These are phyloP conservation scores for Fusarium keratoplasticum DNA, from an alignment of 2,329 filamentous ascomycete species.

Conservation along the genomic window DNA sequence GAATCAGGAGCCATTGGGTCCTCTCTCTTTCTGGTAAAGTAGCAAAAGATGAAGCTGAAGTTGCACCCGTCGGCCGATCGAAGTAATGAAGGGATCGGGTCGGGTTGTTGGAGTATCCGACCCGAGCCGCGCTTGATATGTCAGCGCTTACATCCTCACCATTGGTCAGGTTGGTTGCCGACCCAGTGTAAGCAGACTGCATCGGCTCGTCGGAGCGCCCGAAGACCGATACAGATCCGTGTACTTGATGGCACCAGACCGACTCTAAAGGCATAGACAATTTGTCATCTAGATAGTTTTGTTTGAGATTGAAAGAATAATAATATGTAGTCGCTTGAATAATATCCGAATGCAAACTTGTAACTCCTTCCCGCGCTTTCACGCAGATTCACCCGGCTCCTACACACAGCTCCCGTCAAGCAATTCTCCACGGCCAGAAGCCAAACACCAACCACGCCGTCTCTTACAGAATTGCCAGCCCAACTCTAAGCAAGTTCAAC, in stretches of 20 bases:
- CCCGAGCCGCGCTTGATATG: not conserved
- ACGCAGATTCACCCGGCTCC: not conserved
- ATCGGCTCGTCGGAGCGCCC: not conserved
- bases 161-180: not conserved
- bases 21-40: not conserved
- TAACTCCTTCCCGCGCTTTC: not conserved
- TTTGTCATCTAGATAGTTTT: not conserved
- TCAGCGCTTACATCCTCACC: not conserved
- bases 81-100: not conserved
- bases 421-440: not conserved
- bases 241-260: not conserved
- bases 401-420: not conserved
- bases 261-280: not conserved
- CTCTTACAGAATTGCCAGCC: not conserved
- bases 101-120: not conserved
- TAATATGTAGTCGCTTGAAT: not conserved
- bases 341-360: not conserved
- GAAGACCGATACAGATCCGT: not conserved
- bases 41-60: not conserved
- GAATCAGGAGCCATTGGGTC: not conserved
- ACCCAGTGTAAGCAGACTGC: accelerated
- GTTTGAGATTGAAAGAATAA: not conserved
- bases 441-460: not conserved
- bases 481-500: slow-evolving; percentile 9
- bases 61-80: not conserved